A percentile compares a stretch with the other conserved stretches of the same genome.
Conservation (phyloP, 768 basidiomycete species). For the Rhizopogon rudus region DNA sequence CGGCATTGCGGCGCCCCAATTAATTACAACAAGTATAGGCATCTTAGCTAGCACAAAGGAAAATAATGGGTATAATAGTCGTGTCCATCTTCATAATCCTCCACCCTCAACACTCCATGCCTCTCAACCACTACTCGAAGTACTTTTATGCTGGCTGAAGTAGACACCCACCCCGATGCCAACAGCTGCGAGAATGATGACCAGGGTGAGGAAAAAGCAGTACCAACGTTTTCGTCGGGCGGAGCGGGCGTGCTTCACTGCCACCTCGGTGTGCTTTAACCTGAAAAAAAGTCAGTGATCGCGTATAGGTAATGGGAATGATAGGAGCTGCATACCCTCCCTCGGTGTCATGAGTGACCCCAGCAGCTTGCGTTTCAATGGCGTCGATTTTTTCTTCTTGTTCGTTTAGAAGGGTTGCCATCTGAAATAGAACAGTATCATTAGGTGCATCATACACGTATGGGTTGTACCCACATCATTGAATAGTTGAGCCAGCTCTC, state of each 20-base stretch:
- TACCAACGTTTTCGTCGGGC: slow-evolving; percentile 85
- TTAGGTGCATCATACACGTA: neutral
- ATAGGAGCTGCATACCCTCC: slow-evolving; percentile 48
- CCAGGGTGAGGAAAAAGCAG: slow-evolving; percentile 64
- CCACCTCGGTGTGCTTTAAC: slow-evolving; percentile 55
- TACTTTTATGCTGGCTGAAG: slow-evolving; percentile 12
- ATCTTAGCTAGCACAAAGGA: neutral
- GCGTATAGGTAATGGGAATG: neutral
- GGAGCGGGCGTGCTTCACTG: slow-evolving; percentile 60
- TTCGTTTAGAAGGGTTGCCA: slow-evolving; percentile 73
- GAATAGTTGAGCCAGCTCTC: slow-evolving; percentile 87
- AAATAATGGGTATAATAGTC: neutral
- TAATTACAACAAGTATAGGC: neutral
- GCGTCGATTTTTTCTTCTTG: slow-evolving; percentile 70
- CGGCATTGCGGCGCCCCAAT: neutral
- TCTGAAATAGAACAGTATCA: slow-evolving; percentile 35
- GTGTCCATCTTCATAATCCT: neutral
- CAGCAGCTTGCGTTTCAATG: slow-evolving; percentile 57
- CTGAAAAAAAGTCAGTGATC: slow-evolving; percentile 29
- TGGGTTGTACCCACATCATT: slow-evolving; percentile 52
- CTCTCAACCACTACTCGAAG: neutral
- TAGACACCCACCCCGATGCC: slow-evolving; percentile 26
- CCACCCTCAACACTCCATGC: neutral
- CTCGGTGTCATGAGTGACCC: slow-evolving; percentile 64
- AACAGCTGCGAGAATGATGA: slow-evolving; percentile 49